phyloP scores from a whole-genome alignment of 2,329 filamentous ascomycete genomes.

The Ophiocordyceps robertsii region DNA sequence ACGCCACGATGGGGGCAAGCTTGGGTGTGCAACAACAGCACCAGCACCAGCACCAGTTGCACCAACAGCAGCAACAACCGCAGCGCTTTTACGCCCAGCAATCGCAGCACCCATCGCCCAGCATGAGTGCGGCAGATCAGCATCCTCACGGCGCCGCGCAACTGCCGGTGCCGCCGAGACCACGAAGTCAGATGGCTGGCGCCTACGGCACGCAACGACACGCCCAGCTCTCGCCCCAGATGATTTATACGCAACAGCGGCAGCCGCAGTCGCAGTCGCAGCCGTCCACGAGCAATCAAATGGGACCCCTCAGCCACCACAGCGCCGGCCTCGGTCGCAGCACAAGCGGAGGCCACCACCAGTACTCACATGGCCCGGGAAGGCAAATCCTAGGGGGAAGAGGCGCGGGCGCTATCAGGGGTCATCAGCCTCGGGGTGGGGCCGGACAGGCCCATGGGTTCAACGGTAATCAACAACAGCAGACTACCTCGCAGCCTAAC shows the following conservation, averaged over 20 bases:
- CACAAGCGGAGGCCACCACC: constrained; percentile 2
- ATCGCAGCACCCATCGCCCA: constrained; percentile 3
- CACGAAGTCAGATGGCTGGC: constrained; percentile 4
- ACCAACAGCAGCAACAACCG: constrained; percentile 7
- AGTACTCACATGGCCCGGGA: constrained; percentile 8
- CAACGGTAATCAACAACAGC: constrained; percentile 5
- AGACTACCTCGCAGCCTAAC: constrained; percentile 4
- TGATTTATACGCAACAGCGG: constrained; percentile 5
- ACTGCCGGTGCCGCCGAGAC: neutral
- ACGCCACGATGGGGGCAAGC: constrained; percentile 1
- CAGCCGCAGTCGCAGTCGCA: constrained; percentile 4
- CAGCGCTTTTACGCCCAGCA: constrained; percentile 1
- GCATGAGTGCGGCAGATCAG: constrained; percentile 1
- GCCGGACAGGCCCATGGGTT: constrained; percentile 5
- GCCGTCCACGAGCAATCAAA: constrained; percentile 5
- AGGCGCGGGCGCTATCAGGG: constrained; percentile 1
- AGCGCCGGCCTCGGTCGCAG: constrained; percentile 4
- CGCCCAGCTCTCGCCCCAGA: constrained; percentile 2
- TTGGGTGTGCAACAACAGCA: constrained; percentile 6
- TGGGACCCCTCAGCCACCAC: constrained; percentile 4
- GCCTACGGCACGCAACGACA: constrained; percentile 2
- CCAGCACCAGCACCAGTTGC: constrained; percentile 4
- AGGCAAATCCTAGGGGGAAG: constrained; percentile 5
- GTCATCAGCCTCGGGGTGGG: constrained; percentile 4
- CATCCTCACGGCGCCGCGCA: neutral